phyloP scores from a whole-genome alignment of 2,329 filamentous ascomycete genomes.

The Neonectria sp. region DNA sequence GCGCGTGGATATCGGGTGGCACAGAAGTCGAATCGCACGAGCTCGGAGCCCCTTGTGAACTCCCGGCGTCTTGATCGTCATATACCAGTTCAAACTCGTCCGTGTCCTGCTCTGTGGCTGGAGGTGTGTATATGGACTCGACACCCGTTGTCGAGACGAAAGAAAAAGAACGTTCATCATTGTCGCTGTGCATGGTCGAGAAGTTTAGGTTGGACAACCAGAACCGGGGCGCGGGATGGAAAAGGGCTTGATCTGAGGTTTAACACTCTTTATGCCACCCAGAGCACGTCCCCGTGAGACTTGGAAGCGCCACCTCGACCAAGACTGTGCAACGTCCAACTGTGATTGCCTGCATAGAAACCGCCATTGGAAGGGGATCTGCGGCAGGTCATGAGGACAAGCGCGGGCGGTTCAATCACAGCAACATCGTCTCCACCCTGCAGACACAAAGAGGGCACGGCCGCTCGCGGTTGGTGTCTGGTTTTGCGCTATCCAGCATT shows the following conservation, averaged over 20 bases:
- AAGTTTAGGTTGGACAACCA: background rate
- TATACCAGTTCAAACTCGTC: conserved; percentile 51
- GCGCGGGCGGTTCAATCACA: conserved; percentile 32
- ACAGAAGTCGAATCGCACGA: conserved; percentile 53
- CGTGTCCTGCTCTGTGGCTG: conserved; percentile 45
- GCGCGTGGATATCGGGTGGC: conserved; percentile 51
- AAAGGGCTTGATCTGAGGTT: conserved; percentile 22
- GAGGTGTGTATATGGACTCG: conserved; percentile 43
- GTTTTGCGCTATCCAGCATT: conserved; percentile 30
- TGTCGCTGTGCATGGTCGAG: conserved; percentile 41
- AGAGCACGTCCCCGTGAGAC: conserved; percentile 21
- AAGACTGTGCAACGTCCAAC: conserved; percentile 40
- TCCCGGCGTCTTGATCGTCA: conserved; percentile 41
- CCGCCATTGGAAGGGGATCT: conserved; percentile 23
- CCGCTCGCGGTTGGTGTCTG: conserved; percentile 26
- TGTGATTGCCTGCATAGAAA: conserved; percentile 27
- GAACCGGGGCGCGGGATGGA: conserved; percentile 6
- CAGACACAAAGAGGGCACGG: conserved; percentile 25
- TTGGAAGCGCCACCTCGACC: conserved; percentile 31
- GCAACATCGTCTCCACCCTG: conserved; percentile 25
- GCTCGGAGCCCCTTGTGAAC: conserved; percentile 41
- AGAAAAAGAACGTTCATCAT: conserved; percentile 49
- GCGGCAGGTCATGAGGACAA: conserved; percentile 37
- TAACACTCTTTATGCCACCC: conserved; percentile 36
- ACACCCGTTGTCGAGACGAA: conserved; percentile 48